phyloP scores from a whole-genome alignment of 345 rosid species.

The Gossypium sturtianum region DNA sequence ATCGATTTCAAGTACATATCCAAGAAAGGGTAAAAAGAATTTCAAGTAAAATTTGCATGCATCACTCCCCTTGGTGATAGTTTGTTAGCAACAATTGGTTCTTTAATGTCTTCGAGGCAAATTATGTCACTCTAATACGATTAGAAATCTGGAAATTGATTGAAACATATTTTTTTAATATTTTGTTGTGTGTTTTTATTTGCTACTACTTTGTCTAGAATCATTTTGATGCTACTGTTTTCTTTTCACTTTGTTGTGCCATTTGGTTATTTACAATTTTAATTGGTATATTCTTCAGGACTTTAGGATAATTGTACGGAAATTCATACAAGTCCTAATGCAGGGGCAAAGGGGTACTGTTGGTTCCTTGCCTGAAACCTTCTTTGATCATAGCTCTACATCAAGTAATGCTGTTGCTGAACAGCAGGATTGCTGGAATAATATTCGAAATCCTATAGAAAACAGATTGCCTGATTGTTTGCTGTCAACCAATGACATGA shows the following conservation, averaged over 20 bases:
- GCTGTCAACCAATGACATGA: constrained; percentile 40
- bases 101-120: not conserved
- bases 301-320: constrained; percentile 3
- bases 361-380: constrained; percentile 64
- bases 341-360: constrained; percentile 78
- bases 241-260: constrained; percentile 3
- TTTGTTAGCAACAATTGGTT: not conserved
- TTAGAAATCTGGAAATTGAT: not conserved
- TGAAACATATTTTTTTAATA: not conserved
- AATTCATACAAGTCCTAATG: constrained; percentile 43
- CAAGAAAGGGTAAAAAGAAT: not conserved
- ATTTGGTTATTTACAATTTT: constrained; percentile 14
- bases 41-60: not conserved
- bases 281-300: constrained; percentile 25
- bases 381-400: constrained; percentile 74
- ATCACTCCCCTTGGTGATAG: not conserved
- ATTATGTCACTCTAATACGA: not conserved
- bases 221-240: constrained; percentile 5
- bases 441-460: constrained; percentile 46
- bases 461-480: constrained; percentile 40
- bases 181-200: not conserved
- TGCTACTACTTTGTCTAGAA: not conserved
- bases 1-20: not conserved
- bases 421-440: constrained; percentile 62
- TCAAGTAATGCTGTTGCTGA: constrained; percentile 52